phyloP scores from a whole-genome alignment of 2,329 filamentous ascomycete genomes.

The Cercospora nicotianae region DNA sequence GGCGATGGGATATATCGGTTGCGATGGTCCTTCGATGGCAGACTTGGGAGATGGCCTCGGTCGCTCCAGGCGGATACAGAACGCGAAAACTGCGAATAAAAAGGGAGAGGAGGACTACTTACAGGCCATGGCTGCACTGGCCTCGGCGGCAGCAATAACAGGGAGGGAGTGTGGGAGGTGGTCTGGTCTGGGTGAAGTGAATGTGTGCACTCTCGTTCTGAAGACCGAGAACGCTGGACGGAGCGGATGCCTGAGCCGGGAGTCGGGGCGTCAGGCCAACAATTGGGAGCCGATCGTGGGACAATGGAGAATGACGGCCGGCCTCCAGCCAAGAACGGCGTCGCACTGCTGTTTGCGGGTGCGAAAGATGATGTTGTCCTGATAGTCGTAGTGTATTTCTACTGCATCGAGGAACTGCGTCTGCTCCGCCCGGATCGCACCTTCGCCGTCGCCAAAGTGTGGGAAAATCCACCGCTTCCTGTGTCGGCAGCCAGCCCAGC shows the following conservation, averaged over 20 bases:
- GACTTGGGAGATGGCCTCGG: conserved; percentile 25
- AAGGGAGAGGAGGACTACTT: conserved; percentile 47
- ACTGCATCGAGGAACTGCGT: not conserved
- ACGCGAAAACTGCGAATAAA: conserved; percentile 32
- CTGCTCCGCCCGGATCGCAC: not conserved
- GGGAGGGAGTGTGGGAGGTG: conserved; percentile 15
- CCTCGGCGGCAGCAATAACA: conserved; percentile 27
- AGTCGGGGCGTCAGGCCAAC: not conserved
- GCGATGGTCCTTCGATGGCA: conserved; percentile 32
- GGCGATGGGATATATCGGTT: conserved; percentile 34
- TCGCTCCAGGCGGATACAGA: conserved; percentile 16
- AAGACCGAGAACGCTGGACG: conserved; percentile 4
- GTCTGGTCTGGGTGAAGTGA: conserved; percentile 17
- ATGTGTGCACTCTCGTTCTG: conserved; percentile 3
- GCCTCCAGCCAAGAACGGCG: not conserved
- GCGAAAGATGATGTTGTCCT: not conserved
- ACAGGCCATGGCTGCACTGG: conserved; percentile 58
- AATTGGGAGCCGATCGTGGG: not conserved
- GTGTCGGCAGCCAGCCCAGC: not conserved
- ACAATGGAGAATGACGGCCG: not conserved
- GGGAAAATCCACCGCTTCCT: not conserved
- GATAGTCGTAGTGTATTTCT: not conserved
- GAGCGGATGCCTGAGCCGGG: conserved; percentile 2
- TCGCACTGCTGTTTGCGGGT: not conserved
- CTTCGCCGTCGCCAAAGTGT: not conserved